phyloP scores from a whole-genome alignment of 768 basidiomycete genomes.

The Leccinum obscurum region DNA sequence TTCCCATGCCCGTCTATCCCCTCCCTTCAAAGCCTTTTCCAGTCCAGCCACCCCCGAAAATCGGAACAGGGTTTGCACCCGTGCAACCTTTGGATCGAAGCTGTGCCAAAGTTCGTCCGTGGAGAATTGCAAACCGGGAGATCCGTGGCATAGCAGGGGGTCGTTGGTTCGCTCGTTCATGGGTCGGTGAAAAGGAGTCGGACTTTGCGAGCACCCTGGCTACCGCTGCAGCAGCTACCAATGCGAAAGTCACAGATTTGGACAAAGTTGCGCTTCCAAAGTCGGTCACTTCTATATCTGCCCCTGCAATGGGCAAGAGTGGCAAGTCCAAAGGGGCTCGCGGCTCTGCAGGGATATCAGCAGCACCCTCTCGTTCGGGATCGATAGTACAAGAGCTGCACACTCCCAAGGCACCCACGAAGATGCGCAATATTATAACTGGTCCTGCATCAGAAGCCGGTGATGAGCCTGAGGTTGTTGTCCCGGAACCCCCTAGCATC shows the following conservation, averaged over 20 bases:
- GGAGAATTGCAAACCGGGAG: slow-evolving; percentile 75
- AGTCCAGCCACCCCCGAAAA: slow-evolving; percentile 76
- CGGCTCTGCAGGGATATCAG: slow-evolving; percentile 43
- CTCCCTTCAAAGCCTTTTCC: slow-evolving; percentile 83
- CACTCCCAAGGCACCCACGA: slow-evolving; percentile 54
- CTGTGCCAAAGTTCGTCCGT: slow-evolving; percentile 61
- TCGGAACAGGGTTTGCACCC: slow-evolving; percentile 72
- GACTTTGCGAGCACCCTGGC: slow-evolving; percentile 48
- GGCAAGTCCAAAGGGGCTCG: slow-evolving; percentile 42
- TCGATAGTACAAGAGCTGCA: slow-evolving; percentile 51
- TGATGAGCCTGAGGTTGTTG: slow-evolving; percentile 44
- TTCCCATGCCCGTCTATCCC: slow-evolving; percentile 63
- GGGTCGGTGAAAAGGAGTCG: slow-evolving; percentile 85
- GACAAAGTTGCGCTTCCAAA: slow-evolving; percentile 37
- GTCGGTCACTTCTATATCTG: slow-evolving; percentile 47
- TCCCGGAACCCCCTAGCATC: slow-evolving; percentile 19
- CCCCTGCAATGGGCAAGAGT: slow-evolving; percentile 39
- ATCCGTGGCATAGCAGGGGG: slow-evolving; percentile 82
- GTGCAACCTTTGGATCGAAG: slow-evolving; percentile 65
- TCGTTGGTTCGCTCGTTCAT: slow-evolving; percentile 76
- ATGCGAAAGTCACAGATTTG: slow-evolving; percentile 29
- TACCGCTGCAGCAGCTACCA: slow-evolving; percentile 25
- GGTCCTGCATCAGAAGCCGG: slow-evolving; percentile 53
- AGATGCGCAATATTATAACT: slow-evolving; percentile 63
- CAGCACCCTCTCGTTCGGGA: slow-evolving; percentile 57